phyloP scores from a whole-genome alignment of 129 eudicot species.

The sunflower (Helianthus annuus) region DNA sequence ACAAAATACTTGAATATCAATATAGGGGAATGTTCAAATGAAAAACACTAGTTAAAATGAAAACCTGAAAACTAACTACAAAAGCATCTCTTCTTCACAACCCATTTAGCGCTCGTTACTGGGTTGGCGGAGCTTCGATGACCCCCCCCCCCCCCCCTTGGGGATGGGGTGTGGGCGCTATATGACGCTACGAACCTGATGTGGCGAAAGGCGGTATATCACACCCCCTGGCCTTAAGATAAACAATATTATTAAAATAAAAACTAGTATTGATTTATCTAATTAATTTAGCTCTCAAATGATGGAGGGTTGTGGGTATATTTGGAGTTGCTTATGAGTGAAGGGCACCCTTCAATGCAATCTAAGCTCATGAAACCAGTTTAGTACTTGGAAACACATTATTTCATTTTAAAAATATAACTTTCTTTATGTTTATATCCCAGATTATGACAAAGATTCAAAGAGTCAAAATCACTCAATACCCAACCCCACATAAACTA shows the following conservation, averaged over 20 bases:
- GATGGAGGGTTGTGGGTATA: slow-evolving; percentile 23
- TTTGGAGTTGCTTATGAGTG: slow-evolving; percentile 31
- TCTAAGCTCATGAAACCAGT: slow-evolving; percentile 22
- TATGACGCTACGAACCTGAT: no score
- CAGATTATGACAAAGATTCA: slow-evolving; percentile 70
- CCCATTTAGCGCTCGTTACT: no score
- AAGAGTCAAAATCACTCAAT: slow-evolving; percentile 53
- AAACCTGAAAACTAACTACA: no score
- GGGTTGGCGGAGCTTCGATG: no score
- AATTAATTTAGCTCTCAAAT: not conserved
- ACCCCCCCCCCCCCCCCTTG: no score
- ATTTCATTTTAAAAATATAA: slow-evolving; percentile 10
- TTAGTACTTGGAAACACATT: slow-evolving; percentile 9
- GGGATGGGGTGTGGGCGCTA: no score
- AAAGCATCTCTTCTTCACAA: no score
- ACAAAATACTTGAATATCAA: no score
- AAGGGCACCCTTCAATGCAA: slow-evolving; percentile 28
- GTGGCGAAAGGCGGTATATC: no score
- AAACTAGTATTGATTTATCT: not conserved
- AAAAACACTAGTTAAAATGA: no score
- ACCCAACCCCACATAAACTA: slow-evolving; percentile 8
- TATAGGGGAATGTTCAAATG: no score
- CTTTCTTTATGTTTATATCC: slow-evolving; percentile 35
- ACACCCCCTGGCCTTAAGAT: no score
- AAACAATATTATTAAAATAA: not conserved